Base-by-base conservation (phyloP, 371 early-diverging fungal genomes). In the Sporodiniella umbellata region DNA sequence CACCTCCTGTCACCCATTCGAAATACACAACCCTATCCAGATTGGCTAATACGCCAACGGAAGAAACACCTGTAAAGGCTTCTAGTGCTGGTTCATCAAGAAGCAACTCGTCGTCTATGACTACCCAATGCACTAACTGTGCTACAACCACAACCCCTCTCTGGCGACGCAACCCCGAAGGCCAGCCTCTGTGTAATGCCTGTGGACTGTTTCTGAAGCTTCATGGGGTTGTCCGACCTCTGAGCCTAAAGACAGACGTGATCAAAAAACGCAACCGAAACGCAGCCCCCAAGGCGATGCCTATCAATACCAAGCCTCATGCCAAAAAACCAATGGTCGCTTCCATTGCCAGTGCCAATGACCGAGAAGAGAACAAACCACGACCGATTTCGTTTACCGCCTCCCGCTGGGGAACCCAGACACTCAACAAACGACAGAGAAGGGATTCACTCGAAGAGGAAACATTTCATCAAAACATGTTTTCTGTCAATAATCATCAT, bases 81-180 rank as follows among this genome's bases (percentile, higher is more conserved):
- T 43, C 44, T 43, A 22, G n/a, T 14, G 25, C 21, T 14, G 26
- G 31, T 28, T 43, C 28, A 42, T 33, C 30, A 42, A 21, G 18
- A 45, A 44, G 37, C 25, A 49, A 43, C 22, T 24, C 55, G 19
- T n/a, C n/a, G n/a, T n/a, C n/a, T n/a, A n/a, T n/a, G n/a, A 53
- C 37, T 40, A 72, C 71, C 35, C 68, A 68, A 42, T 99, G 99
- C 70, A 80, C 83, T 39, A 97, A 99, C 76, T 99, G 99, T 75
- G 55, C 75, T 8, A 93, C 95, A 7, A 89, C 86, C 0, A 87
- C 78, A 11, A 99, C 99, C 1, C 97, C 99, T 1, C 83, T 97
- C 10, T 99, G 99, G 99, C 86, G 99, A 18, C 84, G 98, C 38
- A 88, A 90, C 60, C 78, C 82, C 3, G 86, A 86, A 46, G 84